A percentile compares a stretch with the other conserved stretches of the same genome.
Conservation (phyloP, 371 early-diverging fungal genomes). For the Circinella minor region DNA sequence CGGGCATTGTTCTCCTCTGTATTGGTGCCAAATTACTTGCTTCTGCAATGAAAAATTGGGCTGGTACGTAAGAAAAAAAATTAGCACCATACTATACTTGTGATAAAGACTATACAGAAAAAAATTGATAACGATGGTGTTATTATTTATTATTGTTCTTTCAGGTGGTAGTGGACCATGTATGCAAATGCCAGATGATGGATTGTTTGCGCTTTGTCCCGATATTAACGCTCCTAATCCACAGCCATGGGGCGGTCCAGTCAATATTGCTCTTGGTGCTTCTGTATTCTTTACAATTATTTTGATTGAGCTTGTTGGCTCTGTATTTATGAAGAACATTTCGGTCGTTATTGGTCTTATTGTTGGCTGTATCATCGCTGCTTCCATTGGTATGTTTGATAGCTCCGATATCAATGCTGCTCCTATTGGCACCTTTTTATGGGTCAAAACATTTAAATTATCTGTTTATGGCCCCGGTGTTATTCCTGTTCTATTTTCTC, state of each 20-base stretch:
- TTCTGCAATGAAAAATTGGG: slow-evolving; percentile 52
- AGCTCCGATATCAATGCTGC: slow-evolving; percentile 43
- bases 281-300: slow-evolving; percentile 57
- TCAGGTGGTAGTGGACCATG: slow-evolving; percentile 45
- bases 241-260: slow-evolving; percentile 53
- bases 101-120: too few species aligned
- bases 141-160: too few species aligned
- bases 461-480: slow-evolving; percentile 59
- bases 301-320: slow-evolving; percentile 58
- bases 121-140: too few species aligned
- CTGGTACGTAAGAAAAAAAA: slow-evolving; percentile 12
- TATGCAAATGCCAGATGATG: slow-evolving; percentile 32
- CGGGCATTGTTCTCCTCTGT: slow-evolving; percentile 49
- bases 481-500: slow-evolving; percentile 58
- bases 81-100: too few species aligned
- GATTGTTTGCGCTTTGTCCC: slow-evolving; percentile 33
- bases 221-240: slow-evolving; percentile 53
- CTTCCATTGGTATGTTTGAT: slow-evolving; percentile 54
- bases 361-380: slow-evolving; percentile 59
- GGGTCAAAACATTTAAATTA: slow-evolving; percentile 56
- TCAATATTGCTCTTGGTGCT: slow-evolving; percentile 55
- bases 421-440: slow-evolving; percentile 56
- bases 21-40: slow-evolving; percentile 55
- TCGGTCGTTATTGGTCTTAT: slow-evolving; percentile 59
- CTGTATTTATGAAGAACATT: slow-evolving; percentile 60